These are phyloP conservation scores for Byssochlamys sp. DNA, from an alignment of 2,329 filamentous ascomycete species.

Conservation along the genomic window DNA sequence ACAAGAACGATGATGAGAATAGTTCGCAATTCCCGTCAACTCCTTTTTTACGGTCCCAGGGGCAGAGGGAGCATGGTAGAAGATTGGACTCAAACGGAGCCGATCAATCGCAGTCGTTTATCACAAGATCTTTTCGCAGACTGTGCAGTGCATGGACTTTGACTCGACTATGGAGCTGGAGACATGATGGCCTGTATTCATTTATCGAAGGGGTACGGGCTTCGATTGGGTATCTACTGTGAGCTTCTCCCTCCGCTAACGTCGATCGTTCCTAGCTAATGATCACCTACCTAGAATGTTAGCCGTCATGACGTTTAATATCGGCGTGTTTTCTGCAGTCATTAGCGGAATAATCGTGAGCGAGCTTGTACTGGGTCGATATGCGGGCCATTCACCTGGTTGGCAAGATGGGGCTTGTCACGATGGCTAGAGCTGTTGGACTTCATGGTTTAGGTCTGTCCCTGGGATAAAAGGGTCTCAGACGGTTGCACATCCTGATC, in stretches of 20 bases:
- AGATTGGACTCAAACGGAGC: background rate
- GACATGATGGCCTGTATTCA: background rate
- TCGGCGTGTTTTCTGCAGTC: background rate
- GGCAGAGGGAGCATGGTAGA: background rate
- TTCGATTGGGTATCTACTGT: background rate
- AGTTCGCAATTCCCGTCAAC: background rate
- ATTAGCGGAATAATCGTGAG: background rate
- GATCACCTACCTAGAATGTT: background rate
- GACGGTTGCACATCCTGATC: too few species aligned
- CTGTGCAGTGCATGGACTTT: background rate
- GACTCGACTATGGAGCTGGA: background rate
- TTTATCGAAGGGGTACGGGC: background rate
- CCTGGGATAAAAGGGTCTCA: too few species aligned
- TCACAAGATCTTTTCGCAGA: background rate
- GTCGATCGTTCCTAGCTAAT: background rate
- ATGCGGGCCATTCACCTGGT: background rate
- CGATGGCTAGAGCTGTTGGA: background rate
- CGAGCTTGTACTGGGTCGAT: background rate
- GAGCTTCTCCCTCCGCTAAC: background rate
- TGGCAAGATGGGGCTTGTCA: background rate
- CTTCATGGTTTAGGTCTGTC: too few species aligned
- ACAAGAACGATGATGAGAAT: background rate
- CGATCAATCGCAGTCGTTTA: background rate
- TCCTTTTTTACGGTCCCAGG: background rate
- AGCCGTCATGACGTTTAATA: background rate